These are phyloP conservation scores for Casuarina cunninghamiana DNA, from an alignment of 306 rosid genomes.

Conservation along the genomic window DNA sequence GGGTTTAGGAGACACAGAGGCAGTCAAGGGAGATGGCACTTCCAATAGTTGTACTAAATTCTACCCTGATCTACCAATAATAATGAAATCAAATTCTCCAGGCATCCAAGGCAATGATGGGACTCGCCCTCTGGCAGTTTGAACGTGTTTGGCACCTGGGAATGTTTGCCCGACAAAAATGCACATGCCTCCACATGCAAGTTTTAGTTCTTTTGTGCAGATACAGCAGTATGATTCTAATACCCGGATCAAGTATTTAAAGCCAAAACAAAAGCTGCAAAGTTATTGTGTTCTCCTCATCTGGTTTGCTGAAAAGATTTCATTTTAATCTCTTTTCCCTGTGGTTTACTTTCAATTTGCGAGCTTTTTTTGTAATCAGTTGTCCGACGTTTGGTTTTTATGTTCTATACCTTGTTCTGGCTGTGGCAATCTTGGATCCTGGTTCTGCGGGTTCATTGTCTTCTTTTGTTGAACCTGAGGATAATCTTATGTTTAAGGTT, in stretches of 20 bases:
- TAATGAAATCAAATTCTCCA: neutral
- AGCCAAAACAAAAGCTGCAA: constrained; percentile 11
- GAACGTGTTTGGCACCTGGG: neutral
- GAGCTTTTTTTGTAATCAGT: too few species aligned
- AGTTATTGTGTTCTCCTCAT: constrained; percentile 32
- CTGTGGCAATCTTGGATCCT: too few species aligned
- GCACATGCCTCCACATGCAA: constrained; percentile 42
- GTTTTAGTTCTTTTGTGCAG: constrained; percentile 25
- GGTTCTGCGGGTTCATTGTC: too few species aligned
- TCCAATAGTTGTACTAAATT: neutral
- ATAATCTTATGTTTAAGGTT: too few species aligned
- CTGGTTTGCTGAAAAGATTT: constrained; percentile 31
- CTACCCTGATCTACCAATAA: constrained; percentile 7
- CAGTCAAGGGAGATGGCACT: neutral
- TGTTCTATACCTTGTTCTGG: too few species aligned
- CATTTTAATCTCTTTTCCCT: neutral
- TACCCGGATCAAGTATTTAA: constrained; percentile 8
- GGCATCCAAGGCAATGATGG: constrained; percentile 9
- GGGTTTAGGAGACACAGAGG: neutral
- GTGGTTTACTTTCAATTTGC: too few species aligned
- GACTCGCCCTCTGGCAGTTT: neutral
- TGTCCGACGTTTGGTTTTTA: too few species aligned
- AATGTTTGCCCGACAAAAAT: constrained; percentile 2
- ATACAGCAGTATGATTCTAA: constrained; percentile 14
- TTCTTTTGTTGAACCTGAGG: too few species aligned